Base-by-base conservation (phyloP, 2,329 filamentous ascomycete species). In the Plenodomus lindquistii region DNA sequence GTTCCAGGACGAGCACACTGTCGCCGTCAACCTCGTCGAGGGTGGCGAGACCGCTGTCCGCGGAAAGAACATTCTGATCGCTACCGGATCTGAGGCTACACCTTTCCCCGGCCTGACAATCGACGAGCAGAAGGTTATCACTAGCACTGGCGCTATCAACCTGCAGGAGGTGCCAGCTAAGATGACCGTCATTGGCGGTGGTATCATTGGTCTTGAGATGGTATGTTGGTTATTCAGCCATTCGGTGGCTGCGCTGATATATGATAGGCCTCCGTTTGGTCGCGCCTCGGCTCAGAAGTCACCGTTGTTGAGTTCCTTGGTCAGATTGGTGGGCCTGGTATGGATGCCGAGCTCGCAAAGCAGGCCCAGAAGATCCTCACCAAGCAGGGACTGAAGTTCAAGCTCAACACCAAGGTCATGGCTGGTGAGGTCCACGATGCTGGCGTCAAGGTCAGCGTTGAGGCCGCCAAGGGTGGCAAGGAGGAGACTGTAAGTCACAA, bases 181-280 rank as follows among this genome's bases (percentile, higher is more conserved):
- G 78, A 88, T 99, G 89, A 81, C 95, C 57, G 94, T 99, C 66
- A 97, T 99, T 71, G 94, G 94, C 64, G 94, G 94, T 73, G 94
- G 94, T 74, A 99, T 99, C 75, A 99, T 99, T 69, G 94, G 94
- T 72, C 85, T 99, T 36, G 94, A 99, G 79, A 99, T 99, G 94
- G 91, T 84, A 74, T 34, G 75, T 44, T 38, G 38, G 40, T 40
- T 7, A 17, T 17, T 17, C 49, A 20, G 42, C n/a, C 21, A 29
- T 42, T 38, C 34, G 52, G 48, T 48, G 42, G 48, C 41, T 61
- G 44, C 43, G 42, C 52, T 70, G 50, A 71, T 48, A 19, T 11
- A 2, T 42, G 5, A 37, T 62, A 85, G 82, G 85, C 81, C 57
- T 97, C 93, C 44, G 94, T 99, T 44, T 99, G 94, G 94, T 96